Evolutionary conservation across 108 stramenopile species (phyloP), one percentile per base, ranked within the genome.

Genomic region (Skeletonema marinoi): DNA sequence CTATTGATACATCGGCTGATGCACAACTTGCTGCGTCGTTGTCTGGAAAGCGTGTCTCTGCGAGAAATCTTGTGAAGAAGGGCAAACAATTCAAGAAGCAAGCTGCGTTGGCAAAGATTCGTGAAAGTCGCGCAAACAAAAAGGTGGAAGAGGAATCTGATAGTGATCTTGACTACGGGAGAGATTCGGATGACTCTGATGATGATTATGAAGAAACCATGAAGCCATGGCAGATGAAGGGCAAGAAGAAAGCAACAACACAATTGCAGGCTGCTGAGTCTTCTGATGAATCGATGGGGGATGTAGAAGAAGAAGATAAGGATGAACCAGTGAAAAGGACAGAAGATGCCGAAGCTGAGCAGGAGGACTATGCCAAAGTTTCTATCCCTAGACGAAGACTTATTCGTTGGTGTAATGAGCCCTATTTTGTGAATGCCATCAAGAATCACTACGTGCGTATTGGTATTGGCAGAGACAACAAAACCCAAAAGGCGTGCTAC

Each of bases 371-470:
- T 64, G 68, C 66, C 58, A 88, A 87, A 65, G 87, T 92, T 51
- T 86, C 90, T 21, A 71, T 96, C 54, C 90, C 95, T n/a, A 77
- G 95, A 54, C 83, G 90, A 32, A 82, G 90, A 44, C 80, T 96
- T 68, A 90, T 88, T 29, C 87, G 87, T 31, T 94, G 93, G 95
- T 93, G 93, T 77, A 89, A 93, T 71, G 95, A 96, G 61, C 95
- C 95, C 13, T 96, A 80, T 64, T 96, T 96, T 79, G 83, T 90
- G 64, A 75, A 86, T 21, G 93, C 95, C 3, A 89, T 96, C 16
- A 74, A 81, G 70, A 68, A 90, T 71, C 91, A 83, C 61, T 96
- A 87, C 64, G 91, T 93, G 29, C 86, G 90, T 30, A 60, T 96
- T 10, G 88, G 88, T 50, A 89, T 96, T 46, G 95, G 95, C 39